phyloP scores from a whole-genome alignment of 140 eudicot genomes.

The Flaveria floridana region DNA sequence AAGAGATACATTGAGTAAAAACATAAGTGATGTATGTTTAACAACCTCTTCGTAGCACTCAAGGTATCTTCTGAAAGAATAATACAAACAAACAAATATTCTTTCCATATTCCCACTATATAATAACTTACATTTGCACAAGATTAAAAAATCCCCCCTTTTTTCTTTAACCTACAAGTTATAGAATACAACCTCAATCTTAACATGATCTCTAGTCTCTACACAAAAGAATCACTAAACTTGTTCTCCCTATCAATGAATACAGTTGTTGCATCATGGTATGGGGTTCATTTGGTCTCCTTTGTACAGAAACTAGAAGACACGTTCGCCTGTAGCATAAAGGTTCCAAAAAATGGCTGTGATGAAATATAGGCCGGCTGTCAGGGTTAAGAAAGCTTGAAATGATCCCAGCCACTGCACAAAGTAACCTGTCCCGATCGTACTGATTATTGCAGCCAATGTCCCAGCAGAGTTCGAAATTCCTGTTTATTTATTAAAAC shows the following conservation, averaged over 20 bases:
- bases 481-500: constrained; percentile 43
- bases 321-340: constrained; percentile 76
- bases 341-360: constrained; percentile 81
- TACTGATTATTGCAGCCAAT: constrained; percentile 85
- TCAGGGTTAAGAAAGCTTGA: constrained; percentile 77
- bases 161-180: constrained; percentile 9
- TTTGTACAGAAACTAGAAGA: constrained; percentile 43
- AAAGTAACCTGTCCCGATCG: constrained; percentile 84
- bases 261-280: constrained; percentile 11
- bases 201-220: constrained; percentile 12
- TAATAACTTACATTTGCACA: constrained; percentile 25
- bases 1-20: too few relatives aligned
- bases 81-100: constrained; percentile 9
- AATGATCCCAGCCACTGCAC: constrained; percentile 96
- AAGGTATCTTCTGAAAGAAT: not conserved
- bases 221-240: constrained; percentile 31
- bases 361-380: constrained; percentile 72
- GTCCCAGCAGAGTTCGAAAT: constrained; percentile 93
- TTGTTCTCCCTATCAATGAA: constrained; percentile 14
- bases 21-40: too few relatives aligned
- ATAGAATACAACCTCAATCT: constrained; percentile 12
- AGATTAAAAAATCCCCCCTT: constrained; percentile 6
- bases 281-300: not conserved
- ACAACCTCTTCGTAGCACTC: too few relatives aligned
- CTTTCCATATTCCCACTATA: constrained; percentile 15